Percentiles rank a stretch among this genome's conserved stretches.
Evolutionary conservation across 257 asterid genomes (phyloP).

Genomic region (Jacaranda mimosifolia): DNA sequence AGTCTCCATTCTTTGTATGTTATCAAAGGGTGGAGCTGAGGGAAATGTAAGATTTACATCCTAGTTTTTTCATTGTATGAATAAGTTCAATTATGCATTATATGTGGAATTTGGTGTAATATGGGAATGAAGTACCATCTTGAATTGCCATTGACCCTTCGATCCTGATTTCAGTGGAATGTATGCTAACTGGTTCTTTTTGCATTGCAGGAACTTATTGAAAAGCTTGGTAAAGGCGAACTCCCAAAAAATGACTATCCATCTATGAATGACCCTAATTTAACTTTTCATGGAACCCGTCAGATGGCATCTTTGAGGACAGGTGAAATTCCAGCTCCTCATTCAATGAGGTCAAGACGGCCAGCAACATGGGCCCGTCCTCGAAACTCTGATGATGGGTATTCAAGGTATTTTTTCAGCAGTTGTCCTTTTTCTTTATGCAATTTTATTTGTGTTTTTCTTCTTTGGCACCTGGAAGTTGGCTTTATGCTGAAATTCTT

Average conservation of each 20-base stretch:
- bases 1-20: no score
- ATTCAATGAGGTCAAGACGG: slow-evolving; percentile 73
- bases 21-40: no score
- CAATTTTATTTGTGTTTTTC: not conserved
- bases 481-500: not conserved
- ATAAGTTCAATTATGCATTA: no score
- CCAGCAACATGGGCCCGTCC: slow-evolving; percentile 83
- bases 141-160: not conserved
- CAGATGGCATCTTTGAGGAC: slow-evolving; percentile 49
- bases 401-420: slow-evolving; percentile 57
- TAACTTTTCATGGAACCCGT: slow-evolving; percentile 47
- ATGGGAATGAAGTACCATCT: no score
- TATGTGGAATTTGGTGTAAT: no score
- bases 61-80: no score
- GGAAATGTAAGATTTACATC: no score
- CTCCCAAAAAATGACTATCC: slow-evolving; percentile 67
- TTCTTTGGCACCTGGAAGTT: not conserved
- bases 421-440: not conserved
- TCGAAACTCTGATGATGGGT: slow-evolving; percentile 76
- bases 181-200: slow-evolving; percentile 13
- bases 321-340: slow-evolving; percentile 56
- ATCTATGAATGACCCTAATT: slow-evolving; percentile 69
- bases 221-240: slow-evolving; percentile 65
- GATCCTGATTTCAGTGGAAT: not conserved
- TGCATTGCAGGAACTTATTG: slow-evolving; percentile 62